Percentiles rank a stretch among this genome's conserved stretches.
Evolutionary conservation across 257 asterid species (phyloP).

Genomic region (Solanum etuberosum): DNA sequence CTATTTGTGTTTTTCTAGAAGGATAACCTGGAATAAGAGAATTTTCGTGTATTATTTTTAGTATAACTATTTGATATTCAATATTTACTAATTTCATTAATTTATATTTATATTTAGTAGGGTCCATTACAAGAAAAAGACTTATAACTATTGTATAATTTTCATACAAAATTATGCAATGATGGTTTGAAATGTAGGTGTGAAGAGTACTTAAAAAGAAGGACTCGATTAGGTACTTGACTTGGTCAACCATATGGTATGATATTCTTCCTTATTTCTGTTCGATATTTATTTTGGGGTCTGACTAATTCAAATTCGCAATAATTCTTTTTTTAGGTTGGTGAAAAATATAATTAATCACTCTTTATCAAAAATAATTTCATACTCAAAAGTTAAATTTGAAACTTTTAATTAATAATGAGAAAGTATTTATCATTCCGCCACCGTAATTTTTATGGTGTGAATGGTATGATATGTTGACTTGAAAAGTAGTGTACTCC

Average conservation of each 20-base stretch:
- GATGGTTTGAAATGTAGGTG: background rate
- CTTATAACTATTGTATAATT: background rate
- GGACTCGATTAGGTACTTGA: background rate
- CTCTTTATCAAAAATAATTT: background rate
- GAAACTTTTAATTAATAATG: background rate
- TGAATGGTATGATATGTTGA: background rate
- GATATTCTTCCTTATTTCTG: accelerated
- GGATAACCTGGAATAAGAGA: background rate
- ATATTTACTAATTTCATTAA: background rate
- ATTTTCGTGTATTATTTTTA: background rate
- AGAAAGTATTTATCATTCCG: background rate
- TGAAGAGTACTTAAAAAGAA: background rate
- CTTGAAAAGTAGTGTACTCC: background rate
- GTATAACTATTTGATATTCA: background rate
- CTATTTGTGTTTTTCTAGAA: background rate
- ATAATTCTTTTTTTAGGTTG: accelerated
- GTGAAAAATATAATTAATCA: background rate
- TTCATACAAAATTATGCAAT: background rate
- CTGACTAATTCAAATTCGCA: accelerated
- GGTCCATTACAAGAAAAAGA: background rate
- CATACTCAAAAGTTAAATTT: background rate
- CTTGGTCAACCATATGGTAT: background rate
- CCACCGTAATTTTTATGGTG: background rate
- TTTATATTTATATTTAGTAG: background rate
- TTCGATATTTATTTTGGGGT: accelerated